Base-by-base conservation (phyloP, 2,329 filamentous ascomycete species). In the Passalora sequoiae region DNA sequence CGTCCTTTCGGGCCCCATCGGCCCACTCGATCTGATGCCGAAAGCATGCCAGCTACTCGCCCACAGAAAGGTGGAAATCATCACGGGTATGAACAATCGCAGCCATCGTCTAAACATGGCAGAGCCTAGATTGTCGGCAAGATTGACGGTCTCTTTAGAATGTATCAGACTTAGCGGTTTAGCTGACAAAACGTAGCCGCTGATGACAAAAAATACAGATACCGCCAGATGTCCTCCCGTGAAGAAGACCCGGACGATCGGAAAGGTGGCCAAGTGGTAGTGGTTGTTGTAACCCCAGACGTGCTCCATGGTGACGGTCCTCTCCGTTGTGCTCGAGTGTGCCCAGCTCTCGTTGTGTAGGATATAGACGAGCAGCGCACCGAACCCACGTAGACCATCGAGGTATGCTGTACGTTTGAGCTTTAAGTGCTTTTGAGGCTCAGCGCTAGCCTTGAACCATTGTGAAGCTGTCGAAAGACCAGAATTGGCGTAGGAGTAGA, bases 341-440 rank as follows among this genome's bases (percentile, higher is more conserved):
- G 69, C 71, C 77, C 77, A 80, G 4, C 56, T 41, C 50, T 75
- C 62, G 60, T 81, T 72, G 59, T 83, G 77, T 41, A 81, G 76
- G 53, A 73, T 68, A 60, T 83, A 84, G 12, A 85, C 81, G n/a
- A 83, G 59, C 21, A 85, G 69, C 3, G 81, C 78, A 4, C 80
- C 80, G 50, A 84, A 81, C 2, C 81, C 81, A 53, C 81, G 68
- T 6, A 85, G 64, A 10, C 81, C 81, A 53, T 85, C 81, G 10
- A 81, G 69, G 53, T 77, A 80, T 12, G 77, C 76, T 5, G 78
- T 36, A 17, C 30, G 30, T 13, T 80, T 13, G 25, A 39, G 25
- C 12, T 39, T 29, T 27, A 28, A n/a, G 10, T 39, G 24, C 25
- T 39, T 39, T 17, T 29, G 15, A 7, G 30, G 30, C 30, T 33